Conservation (phyloP, 345 rosid species). For the Balakata baccata region DNA sequence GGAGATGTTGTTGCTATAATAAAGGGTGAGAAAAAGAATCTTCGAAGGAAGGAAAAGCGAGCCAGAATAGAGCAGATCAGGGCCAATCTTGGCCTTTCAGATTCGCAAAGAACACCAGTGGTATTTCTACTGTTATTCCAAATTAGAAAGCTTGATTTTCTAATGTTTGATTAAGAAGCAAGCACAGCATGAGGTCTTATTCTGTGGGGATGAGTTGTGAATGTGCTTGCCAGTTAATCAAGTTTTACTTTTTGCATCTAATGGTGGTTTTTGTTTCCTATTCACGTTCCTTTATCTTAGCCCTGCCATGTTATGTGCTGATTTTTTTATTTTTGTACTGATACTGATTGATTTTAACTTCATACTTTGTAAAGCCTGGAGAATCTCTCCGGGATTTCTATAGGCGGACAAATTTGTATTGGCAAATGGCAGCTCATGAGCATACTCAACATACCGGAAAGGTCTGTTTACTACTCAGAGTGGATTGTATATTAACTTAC, state of each 20-base stretch:
- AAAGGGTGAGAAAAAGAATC: slow-evolving; percentile 69
- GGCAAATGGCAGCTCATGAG: slow-evolving; percentile 99
- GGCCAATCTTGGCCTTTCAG: slow-evolving; percentile 92
- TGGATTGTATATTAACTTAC: background rate
- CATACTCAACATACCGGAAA: slow-evolving; percentile 98
- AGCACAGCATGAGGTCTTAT: background rate
- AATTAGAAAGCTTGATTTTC: background rate
- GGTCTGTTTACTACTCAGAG: slow-evolving; percentile 41
- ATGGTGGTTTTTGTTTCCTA: background rate
- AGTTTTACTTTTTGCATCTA: background rate
- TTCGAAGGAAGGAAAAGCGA: slow-evolving; percentile 86
- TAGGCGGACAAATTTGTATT: slow-evolving; percentile 79
- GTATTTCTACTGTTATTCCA: slow-evolving; percentile 29
- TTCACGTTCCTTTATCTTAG: background rate
- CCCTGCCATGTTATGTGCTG: background rate
- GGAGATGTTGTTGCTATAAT: slow-evolving; percentile 89
- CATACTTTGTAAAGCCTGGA: slow-evolving; percentile 64
- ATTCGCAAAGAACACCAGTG: slow-evolving; percentile 90
- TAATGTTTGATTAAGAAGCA: background rate
- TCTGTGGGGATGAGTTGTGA: slow-evolving; percentile 1
- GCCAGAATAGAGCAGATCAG: slow-evolving; percentile 92
- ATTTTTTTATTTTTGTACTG: no score
- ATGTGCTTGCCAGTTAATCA: background rate
- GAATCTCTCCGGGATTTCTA: slow-evolving; percentile 91
- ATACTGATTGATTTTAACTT: slow-evolving; percentile 12